A percentile compares a stretch with the other conserved stretches of the same genome.
These are phyloP conservation scores for Tylopilus sp. DNA, from an alignment of 768 basidiomycete genomes.

Conservation along the genomic window DNA sequence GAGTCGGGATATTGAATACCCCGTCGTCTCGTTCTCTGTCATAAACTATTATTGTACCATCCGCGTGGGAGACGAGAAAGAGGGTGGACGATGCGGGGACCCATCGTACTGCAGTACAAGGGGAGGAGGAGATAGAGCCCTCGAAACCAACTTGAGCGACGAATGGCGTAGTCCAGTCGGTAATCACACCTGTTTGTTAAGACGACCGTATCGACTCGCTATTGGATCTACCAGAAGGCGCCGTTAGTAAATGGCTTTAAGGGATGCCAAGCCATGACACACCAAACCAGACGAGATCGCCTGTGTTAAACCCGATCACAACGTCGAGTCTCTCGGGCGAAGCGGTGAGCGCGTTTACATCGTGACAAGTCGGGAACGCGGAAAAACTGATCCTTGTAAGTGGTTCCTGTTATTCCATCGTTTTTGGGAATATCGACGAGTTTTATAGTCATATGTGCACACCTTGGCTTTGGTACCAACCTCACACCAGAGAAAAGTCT, in stretches of 20 bases:
- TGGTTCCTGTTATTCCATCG: conserved; percentile 63
- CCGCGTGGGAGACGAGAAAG: conserved; percentile 84
- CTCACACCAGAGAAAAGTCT: conserved; percentile 85
- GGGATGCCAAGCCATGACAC: conserved; percentile 21
- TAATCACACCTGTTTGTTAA: conserved; percentile 72
- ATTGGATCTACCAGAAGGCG: conserved; percentile 58
- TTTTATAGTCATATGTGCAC: conserved; percentile 11
- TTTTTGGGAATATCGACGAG: conserved; percentile 6
- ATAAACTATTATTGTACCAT: conserved; percentile 86
- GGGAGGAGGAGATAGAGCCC: conserved; percentile 76
- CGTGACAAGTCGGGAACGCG: conserved; percentile 86
- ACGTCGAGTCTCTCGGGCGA: conserved; percentile 79
- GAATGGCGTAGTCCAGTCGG: not conserved
- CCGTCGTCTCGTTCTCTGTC: conserved; percentile 92
- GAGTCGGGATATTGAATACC: conserved; percentile 60
- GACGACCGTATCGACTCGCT: conserved; percentile 73
- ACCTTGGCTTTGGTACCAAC: conserved; percentile 84
- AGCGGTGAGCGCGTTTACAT: conserved; percentile 77
- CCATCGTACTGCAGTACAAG: conserved; percentile 90
- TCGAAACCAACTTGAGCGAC: conserved; percentile 26
- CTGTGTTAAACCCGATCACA: conserved; percentile 88
- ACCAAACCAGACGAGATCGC: conserved; percentile 98
- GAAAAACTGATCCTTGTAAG: conserved; percentile 83
- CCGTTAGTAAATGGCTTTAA: conserved; percentile 1
- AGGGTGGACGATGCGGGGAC: conserved; percentile 76